Evolutionary conservation across 441 rosid species (phyloP).

Genomic region (Hura crepitans): DNA sequence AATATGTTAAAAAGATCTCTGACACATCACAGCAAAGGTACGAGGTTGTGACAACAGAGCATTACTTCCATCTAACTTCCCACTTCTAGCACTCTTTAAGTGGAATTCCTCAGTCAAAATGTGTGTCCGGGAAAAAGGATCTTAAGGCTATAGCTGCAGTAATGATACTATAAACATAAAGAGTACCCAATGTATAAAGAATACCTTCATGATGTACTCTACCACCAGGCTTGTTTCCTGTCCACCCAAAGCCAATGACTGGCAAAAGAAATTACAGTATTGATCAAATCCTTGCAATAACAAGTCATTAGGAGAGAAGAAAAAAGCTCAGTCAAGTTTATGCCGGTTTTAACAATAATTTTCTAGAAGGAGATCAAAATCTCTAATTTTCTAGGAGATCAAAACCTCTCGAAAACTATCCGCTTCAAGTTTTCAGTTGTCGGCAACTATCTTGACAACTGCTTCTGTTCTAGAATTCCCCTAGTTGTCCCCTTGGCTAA

Average conservation of each 20-base stretch:
- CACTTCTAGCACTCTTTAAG: not conserved
- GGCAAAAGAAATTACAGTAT: constrained; percentile 22
- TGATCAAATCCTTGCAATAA: constrained; percentile 20
- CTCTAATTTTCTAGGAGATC: not conserved
- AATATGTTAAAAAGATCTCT: not conserved
- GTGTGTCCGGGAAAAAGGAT: not conserved
- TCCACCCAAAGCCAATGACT: constrained; percentile 93
- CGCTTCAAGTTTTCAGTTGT: not conserved
- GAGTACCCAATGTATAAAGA: constrained; percentile 25
- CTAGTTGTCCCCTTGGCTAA: not conserved
- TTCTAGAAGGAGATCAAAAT: too few species aligned
- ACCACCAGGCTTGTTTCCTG: constrained; percentile 75
- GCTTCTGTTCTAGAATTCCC: not conserved
- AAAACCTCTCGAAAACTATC: not conserved
- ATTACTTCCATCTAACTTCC: not conserved
- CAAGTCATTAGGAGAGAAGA: constrained; percentile 6
- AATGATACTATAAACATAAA: constrained; percentile 2
- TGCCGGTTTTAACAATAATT: not conserved
- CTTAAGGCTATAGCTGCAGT: not conserved
- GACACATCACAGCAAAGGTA: not conserved
- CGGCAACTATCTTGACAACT: not conserved
- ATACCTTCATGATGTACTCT: constrained; percentile 95
- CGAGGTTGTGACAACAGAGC: not conserved
- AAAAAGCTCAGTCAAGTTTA: not conserved
- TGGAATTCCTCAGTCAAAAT: not conserved